These are phyloP conservation scores for Saccharomycopsis sp. DNA, from an alignment of 805 yeast genomes.

Conservation along the genomic window DNA sequence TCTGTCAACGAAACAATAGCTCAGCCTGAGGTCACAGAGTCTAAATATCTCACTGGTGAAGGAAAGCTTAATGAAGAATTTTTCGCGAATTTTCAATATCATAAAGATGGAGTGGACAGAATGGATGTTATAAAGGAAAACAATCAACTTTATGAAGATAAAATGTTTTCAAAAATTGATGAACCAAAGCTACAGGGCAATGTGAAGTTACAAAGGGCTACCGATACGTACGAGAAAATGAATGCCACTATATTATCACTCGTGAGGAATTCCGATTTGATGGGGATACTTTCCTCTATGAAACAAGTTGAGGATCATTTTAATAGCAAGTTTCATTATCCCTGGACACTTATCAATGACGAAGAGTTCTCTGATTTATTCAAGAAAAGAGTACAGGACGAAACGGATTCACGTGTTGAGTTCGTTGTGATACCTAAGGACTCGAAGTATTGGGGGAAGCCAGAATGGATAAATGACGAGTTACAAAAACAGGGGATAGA, in stretches of 20 bases:
- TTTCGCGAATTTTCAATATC: conserved; percentile 11
- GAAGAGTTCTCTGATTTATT: conserved; percentile 54
- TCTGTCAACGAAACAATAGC: not conserved
- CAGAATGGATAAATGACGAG: conserved; percentile 43
- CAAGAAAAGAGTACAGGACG: conserved; percentile 36
- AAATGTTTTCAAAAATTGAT: conserved; percentile 32
- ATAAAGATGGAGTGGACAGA: not conserved
- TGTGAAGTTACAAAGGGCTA: conserved; percentile 27
- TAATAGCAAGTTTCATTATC: conserved; percentile 66
- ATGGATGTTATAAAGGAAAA: conserved; percentile 31
- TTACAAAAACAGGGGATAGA: conserved; percentile 1
- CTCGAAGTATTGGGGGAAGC: conserved; percentile 54
- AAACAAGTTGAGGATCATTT: conserved; percentile 55
- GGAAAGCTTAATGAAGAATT: conserved; percentile 13
- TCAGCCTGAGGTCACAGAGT: not conserved
- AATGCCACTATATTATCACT: conserved; percentile 72
- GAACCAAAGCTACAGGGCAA: conserved; percentile 40
- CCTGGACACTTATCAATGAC: conserved; percentile 77
- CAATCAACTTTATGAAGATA: conserved; percentile 31
- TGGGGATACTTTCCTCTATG: conserved; percentile 45
- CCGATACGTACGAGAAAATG: conserved; percentile 31
- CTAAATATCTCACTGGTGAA: conserved; percentile 6
- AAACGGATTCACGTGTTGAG: conserved; percentile 33
- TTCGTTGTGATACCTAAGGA: conserved; percentile 39
- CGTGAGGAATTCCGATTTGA: conserved; percentile 59